These are phyloP conservation scores for Plantago major DNA, from an alignment of 257 asterid genomes.

Conservation along the genomic window DNA sequence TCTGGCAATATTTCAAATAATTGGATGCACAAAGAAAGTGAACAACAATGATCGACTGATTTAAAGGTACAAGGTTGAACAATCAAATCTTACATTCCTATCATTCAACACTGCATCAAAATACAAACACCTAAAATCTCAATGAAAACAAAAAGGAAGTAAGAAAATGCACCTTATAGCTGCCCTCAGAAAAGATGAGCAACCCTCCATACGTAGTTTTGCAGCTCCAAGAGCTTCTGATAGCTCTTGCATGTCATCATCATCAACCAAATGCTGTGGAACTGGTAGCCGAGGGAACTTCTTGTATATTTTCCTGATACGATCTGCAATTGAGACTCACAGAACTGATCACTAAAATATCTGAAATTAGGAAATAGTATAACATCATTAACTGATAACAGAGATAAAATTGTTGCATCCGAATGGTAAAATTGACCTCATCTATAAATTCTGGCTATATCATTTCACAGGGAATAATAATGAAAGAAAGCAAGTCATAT, in stretches of 20 bases:
- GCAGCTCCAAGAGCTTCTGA: constrained; percentile 94
- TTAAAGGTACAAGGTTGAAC: background rate
- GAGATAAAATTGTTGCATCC: background rate
- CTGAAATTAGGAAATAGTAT: background rate
- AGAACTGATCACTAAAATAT: background rate
- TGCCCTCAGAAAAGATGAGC: constrained; percentile 81
- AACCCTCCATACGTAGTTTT: constrained; percentile 79
- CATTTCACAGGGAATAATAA: too few species aligned
- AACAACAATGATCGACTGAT: background rate
- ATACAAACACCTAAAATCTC: background rate
- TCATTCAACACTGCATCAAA: background rate
- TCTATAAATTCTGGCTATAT: too few species aligned
- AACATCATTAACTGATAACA: background rate
- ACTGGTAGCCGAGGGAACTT: constrained; percentile 76
- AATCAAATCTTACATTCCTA: background rate
- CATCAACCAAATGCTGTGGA: constrained; percentile 82
- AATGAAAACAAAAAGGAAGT: constrained; percentile 14
- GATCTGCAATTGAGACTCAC: constrained; percentile 45
- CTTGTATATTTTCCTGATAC: constrained; percentile 67
- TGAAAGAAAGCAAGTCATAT: too few species aligned
- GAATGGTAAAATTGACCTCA: too few species aligned
- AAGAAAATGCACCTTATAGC: constrained; percentile 61
- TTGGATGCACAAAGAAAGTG: background rate
- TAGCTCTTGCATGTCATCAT: constrained; percentile 77
- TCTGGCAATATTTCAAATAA: constrained; percentile 2